phyloP scores from a whole-genome alignment of 106 monocot species.

The Agapanthus africanus region DNA sequence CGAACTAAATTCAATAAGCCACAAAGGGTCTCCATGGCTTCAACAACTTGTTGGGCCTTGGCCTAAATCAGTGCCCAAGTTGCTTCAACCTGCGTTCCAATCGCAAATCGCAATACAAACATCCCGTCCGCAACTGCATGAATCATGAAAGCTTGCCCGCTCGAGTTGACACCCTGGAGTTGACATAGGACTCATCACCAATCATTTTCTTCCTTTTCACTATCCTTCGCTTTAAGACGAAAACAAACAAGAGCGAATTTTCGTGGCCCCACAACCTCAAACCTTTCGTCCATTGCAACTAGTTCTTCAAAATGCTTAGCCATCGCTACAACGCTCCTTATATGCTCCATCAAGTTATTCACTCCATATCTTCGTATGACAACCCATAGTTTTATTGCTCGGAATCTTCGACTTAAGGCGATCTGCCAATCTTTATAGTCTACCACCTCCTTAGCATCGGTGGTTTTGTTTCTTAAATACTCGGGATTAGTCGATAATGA shows the following conservation, averaged over 20 bases:
- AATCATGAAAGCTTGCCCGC: constrained; percentile 38
- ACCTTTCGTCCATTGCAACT: constrained; percentile 20
- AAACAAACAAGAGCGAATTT: constrained; percentile 37
- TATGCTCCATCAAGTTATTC: constrained; percentile 21
- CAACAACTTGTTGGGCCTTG: constrained; percentile 25
- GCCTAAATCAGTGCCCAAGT: constrained; percentile 39
- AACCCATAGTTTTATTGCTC: constrained; percentile 42
- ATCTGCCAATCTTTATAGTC: constrained; percentile 75
- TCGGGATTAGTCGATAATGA: constrained; percentile 40
- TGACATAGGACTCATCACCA: constrained; percentile 19
- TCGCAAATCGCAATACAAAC: constrained; percentile 34
- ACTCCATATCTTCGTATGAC: constrained; percentile 31
- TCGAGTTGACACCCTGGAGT: constrained; percentile 37
- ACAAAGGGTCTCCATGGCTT: too few species aligned
- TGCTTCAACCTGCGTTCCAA: constrained; percentile 31
- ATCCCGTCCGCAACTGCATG: constrained; percentile 25
- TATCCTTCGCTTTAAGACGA: constrained; percentile 6
- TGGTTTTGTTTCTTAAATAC: constrained; percentile 22
- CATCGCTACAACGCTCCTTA: constrained; percentile 23
- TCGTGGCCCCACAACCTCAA: constrained; percentile 27
- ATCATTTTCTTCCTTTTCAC: background rate
- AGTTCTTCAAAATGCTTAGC: constrained; percentile 17
- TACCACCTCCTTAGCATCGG: constrained; percentile 13
- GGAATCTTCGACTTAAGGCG: constrained; percentile 26
- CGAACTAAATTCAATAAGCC: too few species aligned